Evolutionary conservation across 78 protist genomes (phyloP), one percentile per base, ranked within the genome.

Genomic region (slime mould (Dictyostelium discoideum)): DNA sequence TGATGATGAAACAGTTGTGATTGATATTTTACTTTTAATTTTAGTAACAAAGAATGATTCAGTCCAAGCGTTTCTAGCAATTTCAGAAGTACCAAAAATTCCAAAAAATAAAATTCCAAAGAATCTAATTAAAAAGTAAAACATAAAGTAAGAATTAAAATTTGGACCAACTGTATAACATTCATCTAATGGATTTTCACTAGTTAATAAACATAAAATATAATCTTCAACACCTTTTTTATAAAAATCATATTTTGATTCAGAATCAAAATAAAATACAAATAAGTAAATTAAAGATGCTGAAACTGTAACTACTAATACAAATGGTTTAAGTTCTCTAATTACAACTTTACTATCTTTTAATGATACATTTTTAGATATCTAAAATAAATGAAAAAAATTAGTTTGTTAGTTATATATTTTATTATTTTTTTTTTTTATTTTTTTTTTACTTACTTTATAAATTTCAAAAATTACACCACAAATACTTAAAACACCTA

Each of bases 381-480:
- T 86, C 92, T 86, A 60, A 60, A 20, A 60, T 14, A 60, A 60
- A 54, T 54, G n/a, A n/a, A n/a, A n/a, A n/a, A 13, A 54, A 54
- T 54, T 48, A 48, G 16, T 13, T 10, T 9, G 0, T 48, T 54
- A 54, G 14, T 54, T 16, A 54, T 9, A 46, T 46, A 46, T 46
- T 10, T 46, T 6, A 10, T n/a, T n/a, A 46, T 46, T 10, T 46
- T 6, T 46, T 6, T 46, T 44, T 44, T 44, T 44, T 44, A 7
- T 44, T 44, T 50, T 6, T 50, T 29, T 46, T 8, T 26, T 73
- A 85, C 42, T 50, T 86, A 86, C 92, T 24, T 6, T 74, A 74
- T 86, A 86, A 74, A 86, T 86, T 50, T 86, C 84, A 10, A 16
- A 24, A 50, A 86, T 86, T 50, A 86, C 92, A 7, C 54, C 50